These are phyloP conservation scores for Vanrija humicola DNA, from an alignment of 1,284 basidiomycete species.

Conservation along the genomic window DNA sequence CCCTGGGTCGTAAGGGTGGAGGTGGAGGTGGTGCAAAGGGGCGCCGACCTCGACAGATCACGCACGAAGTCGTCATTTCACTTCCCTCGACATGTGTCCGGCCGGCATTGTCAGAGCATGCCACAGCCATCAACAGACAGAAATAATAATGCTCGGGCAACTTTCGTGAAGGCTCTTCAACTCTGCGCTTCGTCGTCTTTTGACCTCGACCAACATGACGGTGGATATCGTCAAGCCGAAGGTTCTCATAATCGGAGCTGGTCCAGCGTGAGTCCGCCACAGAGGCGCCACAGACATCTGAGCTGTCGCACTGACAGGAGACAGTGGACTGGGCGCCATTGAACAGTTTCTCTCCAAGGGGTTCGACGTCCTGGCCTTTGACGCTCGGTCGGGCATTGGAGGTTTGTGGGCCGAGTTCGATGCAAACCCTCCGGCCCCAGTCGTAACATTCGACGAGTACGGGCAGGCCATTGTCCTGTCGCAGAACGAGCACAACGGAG, in stretches of 20 bases:
- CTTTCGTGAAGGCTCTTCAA: no score
- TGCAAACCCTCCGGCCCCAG: conserved; percentile 3
- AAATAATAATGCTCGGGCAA: no score
- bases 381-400: conserved; percentile 6
- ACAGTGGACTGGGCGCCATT: conserved; percentile 12
- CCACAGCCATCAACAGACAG: no score
- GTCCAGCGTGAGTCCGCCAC: conserved; percentile 8
- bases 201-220: no score
- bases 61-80: no score
- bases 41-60: no score
- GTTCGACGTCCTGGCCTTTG: conserved; percentile 11
- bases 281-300: neutral
- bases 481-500: conserved; percentile 4
- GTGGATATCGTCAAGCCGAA: no score
- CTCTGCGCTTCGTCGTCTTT: no score
- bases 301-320: neutral
- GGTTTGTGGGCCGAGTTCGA: conserved; percentile 12
- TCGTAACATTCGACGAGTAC: conserved; percentile 7
- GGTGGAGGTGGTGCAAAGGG: no score
- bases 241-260: conserved; percentile 10
- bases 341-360: conserved; percentile 11
- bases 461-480: conserved; percentile 8
- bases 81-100: no score
- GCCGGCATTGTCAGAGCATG: no score
- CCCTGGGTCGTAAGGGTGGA: no score